These are phyloP conservation scores for Acacia acuminata DNA, from an alignment of 306 rosid species.

Conservation along the genomic window DNA sequence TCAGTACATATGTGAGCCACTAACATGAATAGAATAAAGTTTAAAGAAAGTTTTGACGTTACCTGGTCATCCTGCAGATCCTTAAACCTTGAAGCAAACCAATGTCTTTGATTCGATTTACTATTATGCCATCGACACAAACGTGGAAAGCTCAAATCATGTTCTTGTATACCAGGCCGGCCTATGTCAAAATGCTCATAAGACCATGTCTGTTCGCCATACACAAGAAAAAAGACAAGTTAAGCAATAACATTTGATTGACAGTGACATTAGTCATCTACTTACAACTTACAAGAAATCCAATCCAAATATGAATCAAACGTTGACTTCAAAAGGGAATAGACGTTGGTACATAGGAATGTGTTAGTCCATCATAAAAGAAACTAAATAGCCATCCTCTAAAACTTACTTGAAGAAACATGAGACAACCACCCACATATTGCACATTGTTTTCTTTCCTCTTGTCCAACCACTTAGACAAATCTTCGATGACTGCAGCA, in stretches of 20 bases:
- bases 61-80: conserved; percentile 55
- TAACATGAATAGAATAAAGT: not conserved
- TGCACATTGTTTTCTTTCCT: conserved; percentile 49
- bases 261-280: conserved; percentile 11
- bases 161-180: conserved; percentile 45
- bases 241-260: conserved; percentile 3
- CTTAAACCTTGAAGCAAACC: conserved; percentile 46
- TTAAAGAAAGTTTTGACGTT: conserved; percentile 19
- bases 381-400: not conserved
- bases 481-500: conserved; percentile 44
- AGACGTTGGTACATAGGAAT: not conserved
- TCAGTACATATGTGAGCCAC: not conserved
- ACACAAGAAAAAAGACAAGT: conserved; percentile 4
- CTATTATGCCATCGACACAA: conserved; percentile 57
- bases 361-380: not conserved
- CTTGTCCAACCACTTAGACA: conserved; percentile 47
- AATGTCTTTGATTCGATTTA: conserved; percentile 43
- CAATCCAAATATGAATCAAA: conserved; percentile 2
- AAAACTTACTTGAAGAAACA: conserved; percentile 53
- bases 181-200: conserved; percentile 67
- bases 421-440: conserved; percentile 54
- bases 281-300: not conserved
- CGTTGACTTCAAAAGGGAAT: not conserved
- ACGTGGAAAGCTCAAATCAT: conserved; percentile 51
- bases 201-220: conserved; percentile 55